Evolutionary conservation across 306 rosid genomes (phyloP), one percentile per base, ranked within the genome.

Genomic region (Potentilla sterilis): DNA sequence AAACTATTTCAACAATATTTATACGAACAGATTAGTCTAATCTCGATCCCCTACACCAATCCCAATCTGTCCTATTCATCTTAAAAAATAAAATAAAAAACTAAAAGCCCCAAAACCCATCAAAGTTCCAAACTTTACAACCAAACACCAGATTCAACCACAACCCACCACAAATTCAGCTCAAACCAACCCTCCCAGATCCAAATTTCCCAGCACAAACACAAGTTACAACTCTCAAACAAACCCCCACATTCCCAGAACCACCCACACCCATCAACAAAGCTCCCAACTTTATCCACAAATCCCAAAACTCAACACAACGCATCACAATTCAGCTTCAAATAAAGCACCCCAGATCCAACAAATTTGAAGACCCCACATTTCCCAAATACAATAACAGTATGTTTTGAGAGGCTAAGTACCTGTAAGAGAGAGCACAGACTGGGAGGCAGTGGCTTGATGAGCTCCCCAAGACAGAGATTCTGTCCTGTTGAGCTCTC

Each of bases 341-440:
- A 78, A 11, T 18, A 76, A 72, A 73, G 35, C 73, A 73, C 9
- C 86, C 82, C 89, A 80, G 93, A 87, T 87, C 92, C 85, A 67
- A 73, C 67, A 71, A 41, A 72, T 75, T 7, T 52, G 10, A 52
- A 79, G 71, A 82, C 32, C 63, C 73, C 66, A 55, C 75, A 75
- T 66, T 37, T 69, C 58, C 41, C n/a, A 38, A 44, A 67, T 35
- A 32, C 9, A 63, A 35, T 6, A 63, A 15, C 21, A 34, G n/a
- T 15, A 34, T n/a, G 0, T 14, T 14, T 10, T 14, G 0, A 63
- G 44, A 77, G 67, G 69, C 67, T 19, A 43, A 73, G 55, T 69
- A 80, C 74, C 77, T 58, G 70, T 38, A 83, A 52, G 80, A 74
- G 41, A 78, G 68, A 55, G 74, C 52, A 68, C 14, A 78, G 8